Conservation (phyloP, 768 basidiomycete genomes). For the Boletus tylopilopsis region DNA sequence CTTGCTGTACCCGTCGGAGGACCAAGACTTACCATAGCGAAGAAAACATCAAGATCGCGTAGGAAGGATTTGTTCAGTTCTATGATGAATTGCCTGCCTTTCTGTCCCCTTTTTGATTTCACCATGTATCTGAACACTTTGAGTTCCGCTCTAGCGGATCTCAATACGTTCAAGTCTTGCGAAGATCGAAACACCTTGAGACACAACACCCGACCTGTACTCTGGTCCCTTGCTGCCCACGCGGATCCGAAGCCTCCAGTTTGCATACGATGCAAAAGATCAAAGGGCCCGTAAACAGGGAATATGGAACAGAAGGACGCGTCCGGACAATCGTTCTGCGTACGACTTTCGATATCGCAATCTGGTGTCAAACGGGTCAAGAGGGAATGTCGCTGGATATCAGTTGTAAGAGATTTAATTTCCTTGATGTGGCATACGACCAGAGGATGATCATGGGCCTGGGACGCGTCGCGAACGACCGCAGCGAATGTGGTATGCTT, state of each 20-base stretch:
- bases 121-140: constrained; percentile 34
- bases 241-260: constrained; percentile 19
- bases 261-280: constrained; percentile 15
- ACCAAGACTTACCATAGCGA: constrained; percentile 37
- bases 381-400: neutral
- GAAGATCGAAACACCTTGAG: constrained; percentile 33
- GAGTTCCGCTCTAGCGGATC: constrained; percentile 32
- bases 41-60: constrained; percentile 27
- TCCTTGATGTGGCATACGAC: neutral
- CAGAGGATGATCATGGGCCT: neutral
- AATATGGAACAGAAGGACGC: constrained; percentile 8
- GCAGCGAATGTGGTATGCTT: constrained; percentile 5
- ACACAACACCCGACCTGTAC: constrained; percentile 35
- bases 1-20: neutral
- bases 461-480: neutral
- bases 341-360: neutral
- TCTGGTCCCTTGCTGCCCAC: constrained; percentile 21
- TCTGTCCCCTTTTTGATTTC: constrained; percentile 11
- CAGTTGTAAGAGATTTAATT: neutral
- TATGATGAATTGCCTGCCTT: constrained; percentile 37
- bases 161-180: neutral
- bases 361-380: neutral
- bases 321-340: neutral
- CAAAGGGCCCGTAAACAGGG: constrained; percentile 27
- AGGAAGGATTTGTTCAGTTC: constrained; percentile 36